Evolutionary conservation across 345 rosid genomes (phyloP), one percentile per base, ranked within the genome.

Genomic region (Boechera retrofracta): DNA sequence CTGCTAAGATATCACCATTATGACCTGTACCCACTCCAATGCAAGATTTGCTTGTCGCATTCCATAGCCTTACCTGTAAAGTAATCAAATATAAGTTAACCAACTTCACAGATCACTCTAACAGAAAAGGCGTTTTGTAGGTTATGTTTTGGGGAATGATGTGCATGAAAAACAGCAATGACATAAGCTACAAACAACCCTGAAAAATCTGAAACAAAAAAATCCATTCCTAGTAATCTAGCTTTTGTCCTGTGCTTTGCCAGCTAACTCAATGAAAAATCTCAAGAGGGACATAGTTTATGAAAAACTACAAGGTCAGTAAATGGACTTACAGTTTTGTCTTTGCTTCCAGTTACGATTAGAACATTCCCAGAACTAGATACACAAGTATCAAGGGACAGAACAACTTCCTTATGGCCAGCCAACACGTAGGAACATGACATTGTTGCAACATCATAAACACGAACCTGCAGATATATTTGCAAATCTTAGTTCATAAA

Each of bases 1-100:
- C 86, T 57, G 99, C 97, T 76, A 89, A 93, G 66, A 95, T 90
- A 45, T 95, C 97, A 35, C 89, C 95, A 88, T 82, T 87, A 84
- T 95, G 99, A 66, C 99, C 97, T 10, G 75, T 80, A 61, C 97
- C 99, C 77, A 95, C 76, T 80, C 98, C 98, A 78, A 95, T 72
- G 76, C 99, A 95, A 69, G 83, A 71, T 81, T 80, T 81, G 74
- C 76, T 82, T 59, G 85, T 87, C 72, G 92, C 76, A 12, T 90
- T 91, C 98, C 99, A 95, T 62, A 95, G 79, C 82, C 99, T 86
- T 72, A 90, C 92, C 99, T 95, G 72, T 52, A 84, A 15, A 64
- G 64, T 72, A 74, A 75, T n/a, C 44, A 58, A 66, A 66, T 60
- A 76, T 26, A 71, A 54, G 67, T 39, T 64, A 35, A 47, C 49